Conservation (phyloP, 352 stramenopile genomes). For the Globisporangium paddicum region DNA sequence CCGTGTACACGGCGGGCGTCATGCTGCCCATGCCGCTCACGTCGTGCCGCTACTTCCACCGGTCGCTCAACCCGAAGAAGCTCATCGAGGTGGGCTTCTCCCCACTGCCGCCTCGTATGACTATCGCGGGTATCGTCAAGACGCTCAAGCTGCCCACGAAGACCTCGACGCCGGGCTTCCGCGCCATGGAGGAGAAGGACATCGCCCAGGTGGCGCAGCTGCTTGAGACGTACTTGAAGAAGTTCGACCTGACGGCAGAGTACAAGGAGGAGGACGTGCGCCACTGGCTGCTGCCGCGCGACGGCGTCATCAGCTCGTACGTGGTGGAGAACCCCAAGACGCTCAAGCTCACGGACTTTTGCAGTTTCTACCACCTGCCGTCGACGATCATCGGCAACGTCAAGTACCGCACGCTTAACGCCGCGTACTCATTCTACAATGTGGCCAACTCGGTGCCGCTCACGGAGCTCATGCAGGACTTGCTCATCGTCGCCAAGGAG, state of each 20-base stretch:
- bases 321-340: slow-evolving; percentile 73
- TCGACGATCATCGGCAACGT: slow-evolving; percentile 94
- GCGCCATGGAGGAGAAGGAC: slow-evolving; percentile 49
- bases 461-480: slow-evolving; percentile 60
- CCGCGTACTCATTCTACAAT: slow-evolving; percentile 99
- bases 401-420: slow-evolving; percentile 94
- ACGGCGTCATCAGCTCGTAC: slow-evolving; percentile 95
- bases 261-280: slow-evolving; percentile 92
- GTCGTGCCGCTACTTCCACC: slow-evolving; percentile 96
- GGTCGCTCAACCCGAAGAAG: slow-evolving; percentile 98
- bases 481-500: slow-evolving; percentile 46
- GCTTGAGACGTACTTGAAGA: slow-evolving; percentile 46
- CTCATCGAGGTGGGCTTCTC: slow-evolving; percentile 98
- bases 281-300: slow-evolving; percentile 97
- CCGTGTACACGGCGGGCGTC: slow-evolving; percentile 98
- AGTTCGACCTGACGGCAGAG: slow-evolving; percentile 78
- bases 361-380: slow-evolving; percentile 97
- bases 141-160: slow-evolving; percentile 79
- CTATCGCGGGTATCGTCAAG: slow-evolving; percentile 92
- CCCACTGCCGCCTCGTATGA: slow-evolving; percentile 90
- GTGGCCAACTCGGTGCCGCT: slow-evolving; percentile 61
- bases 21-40: slow-evolving; percentile 95
- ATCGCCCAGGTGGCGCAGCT: slow-evolving; percentile 43
- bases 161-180: slow-evolving; percentile 33
- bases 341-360: slow-evolving; percentile 91